phyloP scores from a whole-genome alignment of 2,329 filamentous ascomycete genomes.

The Clonostachys chloroleuca region DNA sequence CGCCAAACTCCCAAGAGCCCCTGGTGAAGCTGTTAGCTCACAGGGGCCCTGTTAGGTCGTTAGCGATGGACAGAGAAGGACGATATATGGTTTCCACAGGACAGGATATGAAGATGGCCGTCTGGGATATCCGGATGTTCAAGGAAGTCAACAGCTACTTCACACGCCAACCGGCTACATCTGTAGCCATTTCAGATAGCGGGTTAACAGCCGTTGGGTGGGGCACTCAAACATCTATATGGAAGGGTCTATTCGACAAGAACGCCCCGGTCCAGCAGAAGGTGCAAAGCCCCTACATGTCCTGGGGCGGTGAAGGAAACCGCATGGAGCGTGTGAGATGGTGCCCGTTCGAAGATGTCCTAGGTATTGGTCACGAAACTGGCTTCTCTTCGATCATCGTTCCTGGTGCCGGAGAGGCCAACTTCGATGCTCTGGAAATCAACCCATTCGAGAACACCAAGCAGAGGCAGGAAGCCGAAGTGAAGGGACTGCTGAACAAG shows the following conservation, averaged over 20 bases:
- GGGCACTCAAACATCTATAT: slow-evolving; percentile 85
- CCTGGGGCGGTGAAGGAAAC: slow-evolving; percentile 83
- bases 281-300: slow-evolving; percentile 85
- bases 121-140: slow-evolving; percentile 95
- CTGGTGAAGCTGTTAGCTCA: slow-evolving; percentile 91
- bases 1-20: slow-evolving; percentile 80
- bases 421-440: slow-evolving; percentile 88
- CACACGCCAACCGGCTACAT: slow-evolving; percentile 75
- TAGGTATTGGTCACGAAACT: slow-evolving; percentile 78
- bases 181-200: slow-evolving; percentile 83
- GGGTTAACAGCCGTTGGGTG: slow-evolving; percentile 86
- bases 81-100: slow-evolving; percentile 94
- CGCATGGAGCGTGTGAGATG: slow-evolving; percentile 77
- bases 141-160: slow-evolving; percentile 89
- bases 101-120: slow-evolving; percentile 85
- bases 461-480: slow-evolving; percentile 89
- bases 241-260: slow-evolving; percentile 85
- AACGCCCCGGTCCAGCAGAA: slow-evolving; percentile 67
- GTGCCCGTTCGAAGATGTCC: slow-evolving; percentile 93
- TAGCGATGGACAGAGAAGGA: slow-evolving; percentile 85
- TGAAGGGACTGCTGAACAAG: slow-evolving; percentile 88
- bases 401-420: slow-evolving; percentile 92
- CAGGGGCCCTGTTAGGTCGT: slow-evolving; percentile 77
- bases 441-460: slow-evolving; percentile 95
- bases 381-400: slow-evolving; percentile 90